Evolutionary conservation across 2,329 filamentous ascomycete species (phyloP).

Genomic region (Lasiodiplodia sp.): DNA sequence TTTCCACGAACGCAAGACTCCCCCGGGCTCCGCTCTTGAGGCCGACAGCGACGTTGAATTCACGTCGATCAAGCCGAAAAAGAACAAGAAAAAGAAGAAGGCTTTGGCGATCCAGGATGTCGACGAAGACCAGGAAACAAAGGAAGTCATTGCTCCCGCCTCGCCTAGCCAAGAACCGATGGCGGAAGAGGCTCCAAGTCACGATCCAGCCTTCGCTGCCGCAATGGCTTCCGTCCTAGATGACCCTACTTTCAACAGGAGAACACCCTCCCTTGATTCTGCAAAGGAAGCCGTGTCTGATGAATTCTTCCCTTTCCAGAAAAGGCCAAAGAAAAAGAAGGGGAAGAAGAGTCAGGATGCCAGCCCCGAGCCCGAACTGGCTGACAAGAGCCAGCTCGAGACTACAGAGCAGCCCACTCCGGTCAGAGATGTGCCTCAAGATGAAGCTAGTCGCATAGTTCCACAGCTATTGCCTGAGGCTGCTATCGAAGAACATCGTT

Average conservation of each 20-base stretch:
- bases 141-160: neutral
- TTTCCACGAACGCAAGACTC: slow-evolving; percentile 42
- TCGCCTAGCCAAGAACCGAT: neutral
- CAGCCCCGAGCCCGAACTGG: neutral
- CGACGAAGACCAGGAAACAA: slow-evolving; percentile 8
- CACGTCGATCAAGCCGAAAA: slow-evolving; percentile 34
- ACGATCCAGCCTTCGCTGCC: slow-evolving; percentile 38
- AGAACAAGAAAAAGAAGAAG: slow-evolving; percentile 40
- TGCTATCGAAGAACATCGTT: neutral
- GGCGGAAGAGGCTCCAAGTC: neutral
- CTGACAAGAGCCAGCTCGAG: neutral
- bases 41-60: slow-evolving; percentile 33
- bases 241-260: slow-evolving; percentile 42
- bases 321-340: slow-evolving; percentile 43
- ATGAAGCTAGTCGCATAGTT: neutral
- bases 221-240: slow-evolving; percentile 49
- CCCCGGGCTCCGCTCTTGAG: slow-evolving; percentile 41
- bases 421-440: neutral
- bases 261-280: slow-evolving; percentile 28
- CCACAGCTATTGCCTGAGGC: neutral
- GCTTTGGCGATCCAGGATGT: neutral
- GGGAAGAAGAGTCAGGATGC: slow-evolving; percentile 37
- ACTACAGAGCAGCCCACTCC: neutral
- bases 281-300: slow-evolving; percentile 36
- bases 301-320: slow-evolving; percentile 35